A percentile compares a stretch with the other conserved stretches of the same genome.
Conservation (phyloP, 2,329 filamentous ascomycete genomes). For the Claviceps humidiphila region DNA sequence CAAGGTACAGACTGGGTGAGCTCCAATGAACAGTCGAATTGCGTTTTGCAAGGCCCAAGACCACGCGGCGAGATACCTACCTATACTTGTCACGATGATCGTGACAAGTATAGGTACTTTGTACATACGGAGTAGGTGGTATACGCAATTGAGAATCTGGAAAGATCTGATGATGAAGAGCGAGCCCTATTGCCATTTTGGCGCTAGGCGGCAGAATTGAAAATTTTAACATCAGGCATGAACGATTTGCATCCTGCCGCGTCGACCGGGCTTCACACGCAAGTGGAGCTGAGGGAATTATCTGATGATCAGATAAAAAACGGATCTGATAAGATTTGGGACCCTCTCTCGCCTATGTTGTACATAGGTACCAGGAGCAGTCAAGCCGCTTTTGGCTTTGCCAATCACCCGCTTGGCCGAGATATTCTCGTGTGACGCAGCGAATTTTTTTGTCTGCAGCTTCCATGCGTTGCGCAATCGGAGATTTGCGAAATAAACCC, state of each 20-base stretch:
- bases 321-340: constrained; percentile 26
- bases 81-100: no score
- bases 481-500: no score
- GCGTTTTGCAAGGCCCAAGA: no score
- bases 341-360: no score
- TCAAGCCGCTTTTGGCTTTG: background rate
- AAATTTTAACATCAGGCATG: background rate
- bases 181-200: background rate
- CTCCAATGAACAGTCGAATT: no score
- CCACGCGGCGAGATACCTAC: no score
- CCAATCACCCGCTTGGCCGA: background rate
- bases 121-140: no score
- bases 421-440: background rate
- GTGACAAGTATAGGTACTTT: no score
- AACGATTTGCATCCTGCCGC: background rate
- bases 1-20: no score
- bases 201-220: background rate
- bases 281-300: constrained; percentile 29
- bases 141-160: no score
- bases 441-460: background rate
- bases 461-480: background rate
- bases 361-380: background rate
- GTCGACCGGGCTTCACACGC: background rate
- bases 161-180: no score
- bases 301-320: constrained; percentile 43